Conservation (phyloP, 2,329 filamentous ascomycete genomes). For the Trematosphaeria pertusa region DNA sequence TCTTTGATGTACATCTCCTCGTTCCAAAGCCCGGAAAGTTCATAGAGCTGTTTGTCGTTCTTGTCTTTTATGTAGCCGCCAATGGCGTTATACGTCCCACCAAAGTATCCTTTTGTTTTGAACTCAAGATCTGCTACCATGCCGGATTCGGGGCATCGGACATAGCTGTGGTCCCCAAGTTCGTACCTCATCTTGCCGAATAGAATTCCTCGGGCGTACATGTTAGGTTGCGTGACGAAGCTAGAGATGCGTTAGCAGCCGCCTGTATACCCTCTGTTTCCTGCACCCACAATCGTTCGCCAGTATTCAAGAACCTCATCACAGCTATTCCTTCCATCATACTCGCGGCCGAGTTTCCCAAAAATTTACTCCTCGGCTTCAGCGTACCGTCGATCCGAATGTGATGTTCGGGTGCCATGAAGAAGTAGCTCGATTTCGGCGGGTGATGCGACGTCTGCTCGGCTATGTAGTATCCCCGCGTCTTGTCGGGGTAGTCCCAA, state of each 20-base stretch:
- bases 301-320: slow-evolving; percentile 80
- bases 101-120: slow-evolving; percentile 97
- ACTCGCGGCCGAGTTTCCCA: slow-evolving; percentile 96
- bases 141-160: slow-evolving; percentile 87
- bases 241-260: slow-evolving; percentile 54
- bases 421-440: slow-evolving; percentile 99
- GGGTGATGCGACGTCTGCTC: slow-evolving; percentile 99
- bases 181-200: slow-evolving; percentile 99
- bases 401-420: slow-evolving; percentile 91
- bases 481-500: slow-evolving; percentile 88
- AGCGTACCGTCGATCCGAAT: slow-evolving; percentile 95
- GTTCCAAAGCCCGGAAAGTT: slow-evolving; percentile 89
- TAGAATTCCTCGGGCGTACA: slow-evolving; percentile 96
- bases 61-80: slow-evolving; percentile 88
- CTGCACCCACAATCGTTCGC: slow-evolving; percentile 81
- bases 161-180: slow-evolving; percentile 92
- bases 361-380: slow-evolving; percentile 92
- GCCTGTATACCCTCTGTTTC: not conserved
- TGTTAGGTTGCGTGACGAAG: slow-evolving; percentile 95
- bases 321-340: slow-evolving; percentile 98
- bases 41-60: slow-evolving; percentile 86
- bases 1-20: slow-evolving; percentile 94
- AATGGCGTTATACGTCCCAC: slow-evolving; percentile 95
- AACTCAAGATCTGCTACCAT: slow-evolving; percentile 93
- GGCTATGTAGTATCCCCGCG: slow-evolving; percentile 91